Base-by-base conservation (phyloP, 2,329 filamentous ascomycete genomes). In the Colletotrichum cereale region DNA sequence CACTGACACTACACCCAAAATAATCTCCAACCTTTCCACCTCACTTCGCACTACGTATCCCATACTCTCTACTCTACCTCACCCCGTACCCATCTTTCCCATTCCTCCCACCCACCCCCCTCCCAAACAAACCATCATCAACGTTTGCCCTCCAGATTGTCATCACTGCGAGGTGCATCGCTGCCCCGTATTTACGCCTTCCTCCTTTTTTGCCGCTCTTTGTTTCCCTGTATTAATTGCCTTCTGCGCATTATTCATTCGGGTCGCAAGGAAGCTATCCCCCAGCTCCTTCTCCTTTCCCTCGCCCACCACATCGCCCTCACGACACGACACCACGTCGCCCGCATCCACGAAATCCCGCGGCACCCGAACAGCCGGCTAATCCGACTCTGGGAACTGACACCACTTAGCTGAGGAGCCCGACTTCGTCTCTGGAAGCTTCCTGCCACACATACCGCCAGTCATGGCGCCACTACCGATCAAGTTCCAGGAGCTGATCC, bases 401-500 rank as follows among this genome's bases (percentile, higher is more conserved):
- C 61, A 48, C 44, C 53, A 42, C 36, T 26, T 53, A 73, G 66
- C 62, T 68, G 26, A 63, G 53, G 36, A 56, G 61, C 52, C n/a
- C 66, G 24, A 57, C 58, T 31, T 63, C 52, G 55, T 57, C 60
- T 63, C n/a, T 64, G 67, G 58, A 67, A 71, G 67, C 53, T 66
- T 58, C 42, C 50, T 58, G 61, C 34, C 42, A 72, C 66, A 67
- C n/a, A 48, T 68, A 71, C 63, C 73, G 73, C 67, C 75, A 77
- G 75, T 64, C 82, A 88, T 88, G 90, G 89, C 90, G 82, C 89
- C 91, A 84, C 87, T 97, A 81, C 94, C 93, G 80, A 97, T 97
- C 86, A 95, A 94, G 87, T 97, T 97, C 85, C 93, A 92, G 82
- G 95, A 97, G 91, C 90, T 96, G 80, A 89, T 96, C 83, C 93